phyloP scores from a whole-genome alignment of 1,139 yeast genomes.

The Yamadazyma sp. region DNA sequence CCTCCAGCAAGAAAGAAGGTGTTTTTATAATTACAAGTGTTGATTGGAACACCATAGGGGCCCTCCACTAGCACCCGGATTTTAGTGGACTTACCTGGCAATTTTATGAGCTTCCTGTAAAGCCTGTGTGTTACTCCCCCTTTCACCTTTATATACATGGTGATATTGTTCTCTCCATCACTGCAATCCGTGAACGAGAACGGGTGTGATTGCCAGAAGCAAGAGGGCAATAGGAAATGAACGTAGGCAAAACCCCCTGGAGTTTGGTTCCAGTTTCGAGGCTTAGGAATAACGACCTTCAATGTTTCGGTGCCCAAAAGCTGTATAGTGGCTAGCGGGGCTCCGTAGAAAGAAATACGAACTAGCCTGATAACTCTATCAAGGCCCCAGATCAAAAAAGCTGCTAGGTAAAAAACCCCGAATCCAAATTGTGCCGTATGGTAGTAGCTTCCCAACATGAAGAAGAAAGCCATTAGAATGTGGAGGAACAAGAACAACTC shows the following conservation, averaged over 20 bases:
- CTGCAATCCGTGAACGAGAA: slow-evolving; percentile 43
- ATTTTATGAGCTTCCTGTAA: slow-evolving; percentile 24
- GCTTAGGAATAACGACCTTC: slow-evolving; percentile 15
- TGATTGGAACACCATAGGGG: slow-evolving; percentile 34
- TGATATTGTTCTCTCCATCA: slow-evolving; percentile 14
- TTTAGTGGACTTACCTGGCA: slow-evolving; percentile 25
- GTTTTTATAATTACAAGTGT: slow-evolving; percentile 27
- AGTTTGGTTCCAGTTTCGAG: slow-evolving; percentile 16
- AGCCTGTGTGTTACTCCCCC: slow-evolving; percentile 34
- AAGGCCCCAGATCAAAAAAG: slow-evolving; percentile 26
- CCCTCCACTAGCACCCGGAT: slow-evolving; percentile 37
- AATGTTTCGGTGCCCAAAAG: slow-evolving; percentile 24
- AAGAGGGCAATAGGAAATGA: slow-evolving; percentile 48
- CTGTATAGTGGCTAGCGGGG: slow-evolving; percentile 41
- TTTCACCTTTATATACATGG: slow-evolving; percentile 31
- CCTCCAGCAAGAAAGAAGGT: slow-evolving; percentile 41
- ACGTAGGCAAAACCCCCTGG: slow-evolving; percentile 42
- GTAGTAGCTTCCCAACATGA: slow-evolving; percentile 35
- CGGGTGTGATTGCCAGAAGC: slow-evolving; percentile 72
- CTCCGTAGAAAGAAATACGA: slow-evolving; percentile 27
- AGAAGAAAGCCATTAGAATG: slow-evolving; percentile 29
- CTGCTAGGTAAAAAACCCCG: slow-evolving; percentile 13
- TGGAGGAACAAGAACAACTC: slow-evolving; percentile 60
- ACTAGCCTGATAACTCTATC: slow-evolving; percentile 28
- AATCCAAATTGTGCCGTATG: slow-evolving; percentile 30